These are phyloP conservation scores for Monosporascus sp. DNA, from an alignment of 2,329 filamentous ascomycete species.

Conservation along the genomic window DNA sequence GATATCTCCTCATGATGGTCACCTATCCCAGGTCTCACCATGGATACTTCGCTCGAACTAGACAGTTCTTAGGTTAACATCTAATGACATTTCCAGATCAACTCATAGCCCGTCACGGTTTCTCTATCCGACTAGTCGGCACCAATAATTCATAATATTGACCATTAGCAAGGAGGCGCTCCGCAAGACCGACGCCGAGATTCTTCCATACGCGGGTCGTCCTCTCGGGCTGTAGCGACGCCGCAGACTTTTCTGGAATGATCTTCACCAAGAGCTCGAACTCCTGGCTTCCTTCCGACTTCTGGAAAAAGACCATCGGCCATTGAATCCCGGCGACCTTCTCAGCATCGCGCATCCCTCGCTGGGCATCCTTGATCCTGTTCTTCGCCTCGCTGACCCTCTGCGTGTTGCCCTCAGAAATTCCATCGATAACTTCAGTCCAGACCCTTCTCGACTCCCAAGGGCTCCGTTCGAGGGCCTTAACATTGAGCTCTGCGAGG, in stretches of 20 bases:
- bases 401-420: conserved; percentile 12
- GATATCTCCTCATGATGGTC: too few species aligned
- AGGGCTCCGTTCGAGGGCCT: conserved; percentile 11
- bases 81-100: too few species aligned
- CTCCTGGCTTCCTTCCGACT: conserved; percentile 6
- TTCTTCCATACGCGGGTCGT: conserved; percentile 19
- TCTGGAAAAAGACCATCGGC: conserved; percentile 18
- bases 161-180: conserved; percentile 12
- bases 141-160: conserved; percentile 9
- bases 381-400: conserved; percentile 10
- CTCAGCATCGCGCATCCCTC: conserved; percentile 16
- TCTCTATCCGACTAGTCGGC: conserved; percentile 2
- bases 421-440: conserved; percentile 11
- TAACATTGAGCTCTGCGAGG: conserved; percentile 4
- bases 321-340: conserved; percentile 10
- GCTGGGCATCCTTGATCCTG: conserved; percentile 17
- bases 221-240: conserved; percentile 4
- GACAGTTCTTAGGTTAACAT: too few species aligned
- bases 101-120: too few species aligned
- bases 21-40: too few species aligned
- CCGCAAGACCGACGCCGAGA: conserved; percentile 12
- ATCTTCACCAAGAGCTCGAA: conserved; percentile 12
- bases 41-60: too few species aligned
- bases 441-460: conserved; percentile 22
- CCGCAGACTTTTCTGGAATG: conserved; percentile 10